A percentile compares a stretch with the other conserved stretches of the same genome.
These are phyloP conservation scores for Sclerotinia nivalis DNA, from an alignment of 2,329 filamentous ascomycete genomes.

Conservation along the genomic window DNA sequence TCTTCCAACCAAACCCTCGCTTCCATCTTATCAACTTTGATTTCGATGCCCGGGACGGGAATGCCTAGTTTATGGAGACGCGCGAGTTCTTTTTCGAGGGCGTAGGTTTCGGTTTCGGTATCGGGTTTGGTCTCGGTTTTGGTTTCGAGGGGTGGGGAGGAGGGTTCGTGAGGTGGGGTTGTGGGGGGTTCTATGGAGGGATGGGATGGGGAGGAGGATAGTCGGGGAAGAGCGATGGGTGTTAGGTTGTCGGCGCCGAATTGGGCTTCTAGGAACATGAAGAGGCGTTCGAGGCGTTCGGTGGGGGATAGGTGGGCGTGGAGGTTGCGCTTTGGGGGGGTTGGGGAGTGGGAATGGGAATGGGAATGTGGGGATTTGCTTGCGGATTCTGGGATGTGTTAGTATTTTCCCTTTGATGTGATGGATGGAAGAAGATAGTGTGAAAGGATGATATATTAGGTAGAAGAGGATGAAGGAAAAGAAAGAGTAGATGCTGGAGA, in stretches of 20 bases:
- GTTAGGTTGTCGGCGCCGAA: constrained; percentile 82
- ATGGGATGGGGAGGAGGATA: constrained; percentile 37
- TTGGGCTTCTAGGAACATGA: constrained; percentile 96
- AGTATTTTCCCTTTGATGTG: constrained; percentile 20
- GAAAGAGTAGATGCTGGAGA: constrained; percentile 15
- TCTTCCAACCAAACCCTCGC: constrained; percentile 92
- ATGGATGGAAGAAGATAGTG: constrained; percentile 27
- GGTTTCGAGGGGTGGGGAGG: too few species aligned
- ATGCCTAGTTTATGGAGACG: constrained; percentile 82
- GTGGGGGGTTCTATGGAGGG: too few species aligned
- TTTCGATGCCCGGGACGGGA: constrained; percentile 83
- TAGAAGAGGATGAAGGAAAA: constrained; percentile 28
- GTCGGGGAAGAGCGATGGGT: constrained; percentile 69
- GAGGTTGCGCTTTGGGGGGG: constrained; percentile 60
- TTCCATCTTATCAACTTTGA: constrained; percentile 83
- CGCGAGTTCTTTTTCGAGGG: constrained; percentile 64
- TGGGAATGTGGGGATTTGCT: constrained; percentile 58
- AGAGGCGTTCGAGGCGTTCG: constrained; percentile 79
- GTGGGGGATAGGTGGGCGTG: constrained; percentile 71
- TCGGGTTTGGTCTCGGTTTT: constrained; percentile 26
- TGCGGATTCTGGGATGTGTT: constrained; percentile 53
- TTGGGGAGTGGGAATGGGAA: constrained; percentile 29
- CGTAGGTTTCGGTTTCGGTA: constrained; percentile 29
- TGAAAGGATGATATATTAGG: too few species aligned
- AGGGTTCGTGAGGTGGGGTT: too few species aligned